Evolutionary conservation across 768 basidiomycete species (phyloP), one percentile per base, ranked within the genome.

Genomic region (Suillus plorans): DNA sequence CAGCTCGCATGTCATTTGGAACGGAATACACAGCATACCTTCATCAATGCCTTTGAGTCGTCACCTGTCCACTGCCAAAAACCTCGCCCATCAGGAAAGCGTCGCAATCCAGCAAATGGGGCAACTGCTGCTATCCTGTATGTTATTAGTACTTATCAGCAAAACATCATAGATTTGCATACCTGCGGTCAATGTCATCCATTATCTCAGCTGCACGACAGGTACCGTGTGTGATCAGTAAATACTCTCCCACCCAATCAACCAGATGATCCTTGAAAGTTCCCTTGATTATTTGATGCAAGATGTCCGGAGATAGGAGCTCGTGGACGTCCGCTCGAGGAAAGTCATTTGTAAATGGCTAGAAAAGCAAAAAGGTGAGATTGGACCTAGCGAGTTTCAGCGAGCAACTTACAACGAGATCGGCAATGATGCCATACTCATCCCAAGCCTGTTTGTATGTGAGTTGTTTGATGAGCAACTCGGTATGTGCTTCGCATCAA

Each of bases 251-350:
- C 42, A 42, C 42, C 80, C 82, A 84, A 6, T 68, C 72, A 0
- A 77, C 71, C 4, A 80, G 58, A 60, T 83, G 82, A 60, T 82
- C 77, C 60, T 81, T 80, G 74, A 84, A 80, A 1, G 81, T 61
- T 0, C 83, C 83, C 65, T 85, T 80, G 69, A 83, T 77, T 0
- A 85, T 69, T 67, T 84, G 82, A 64, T 86, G 83, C 9, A 84
- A 77, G 14, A 39, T 39, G 13, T 39, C 37, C 2, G 12, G 37
- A 2, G 37, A 39, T 12, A 39, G 37, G 37, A 39, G 42, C 42
- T 42, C 42, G 4, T 42, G 42, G 14, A 42, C 18, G 42, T 42
- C 42, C 4, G 42, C 42, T 42, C 42, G 42, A 42, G 42, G 42
- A 42, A 42, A 42, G 14, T 42, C 16, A 18, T 42, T 42, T 42